phyloP scores from a whole-genome alignment of 257 asterid genomes.

The Penstemon eatonii region DNA sequence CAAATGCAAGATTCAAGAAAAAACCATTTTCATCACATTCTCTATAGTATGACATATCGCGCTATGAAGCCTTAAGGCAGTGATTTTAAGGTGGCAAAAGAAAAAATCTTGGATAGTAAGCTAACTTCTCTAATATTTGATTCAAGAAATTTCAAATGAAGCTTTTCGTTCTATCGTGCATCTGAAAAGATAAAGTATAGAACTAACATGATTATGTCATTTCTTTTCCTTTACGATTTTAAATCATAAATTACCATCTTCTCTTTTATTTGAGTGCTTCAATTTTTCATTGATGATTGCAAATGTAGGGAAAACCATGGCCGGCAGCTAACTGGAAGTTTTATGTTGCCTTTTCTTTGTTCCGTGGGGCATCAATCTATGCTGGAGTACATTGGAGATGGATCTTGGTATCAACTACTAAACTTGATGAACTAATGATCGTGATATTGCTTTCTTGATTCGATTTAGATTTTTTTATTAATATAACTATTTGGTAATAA shows the following conservation, averaged over 20 bases:
- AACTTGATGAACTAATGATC: constrained; percentile 22
- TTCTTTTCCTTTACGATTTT: background rate
- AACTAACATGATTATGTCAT: background rate
- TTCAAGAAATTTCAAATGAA: background rate
- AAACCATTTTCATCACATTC: too few species aligned
- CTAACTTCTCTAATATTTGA: background rate
- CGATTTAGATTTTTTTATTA: background rate
- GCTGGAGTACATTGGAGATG: constrained; percentile 92
- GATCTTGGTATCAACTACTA: constrained; percentile 57
- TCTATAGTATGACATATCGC: too few species aligned
- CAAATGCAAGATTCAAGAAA: too few species aligned
- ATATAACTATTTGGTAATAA: background rate
- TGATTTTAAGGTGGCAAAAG: too few species aligned
- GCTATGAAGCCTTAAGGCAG: too few species aligned
- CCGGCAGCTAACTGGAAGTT: constrained; percentile 86
- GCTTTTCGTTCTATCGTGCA: too few species aligned
- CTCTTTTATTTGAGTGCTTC: constrained; percentile 14
- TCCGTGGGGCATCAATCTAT: constrained; percentile 87
- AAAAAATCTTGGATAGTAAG: too few species aligned
- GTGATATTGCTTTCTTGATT: constrained; percentile 19
- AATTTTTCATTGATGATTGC: constrained; percentile 27
- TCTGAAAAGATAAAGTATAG: too few species aligned
- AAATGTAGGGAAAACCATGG: constrained; percentile 84
- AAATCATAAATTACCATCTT: constrained; percentile 2
- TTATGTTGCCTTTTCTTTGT: constrained; percentile 82